Base-by-base conservation (phyloP, 2,329 filamentous ascomycete genomes). In the Bertia moriformis region DNA sequence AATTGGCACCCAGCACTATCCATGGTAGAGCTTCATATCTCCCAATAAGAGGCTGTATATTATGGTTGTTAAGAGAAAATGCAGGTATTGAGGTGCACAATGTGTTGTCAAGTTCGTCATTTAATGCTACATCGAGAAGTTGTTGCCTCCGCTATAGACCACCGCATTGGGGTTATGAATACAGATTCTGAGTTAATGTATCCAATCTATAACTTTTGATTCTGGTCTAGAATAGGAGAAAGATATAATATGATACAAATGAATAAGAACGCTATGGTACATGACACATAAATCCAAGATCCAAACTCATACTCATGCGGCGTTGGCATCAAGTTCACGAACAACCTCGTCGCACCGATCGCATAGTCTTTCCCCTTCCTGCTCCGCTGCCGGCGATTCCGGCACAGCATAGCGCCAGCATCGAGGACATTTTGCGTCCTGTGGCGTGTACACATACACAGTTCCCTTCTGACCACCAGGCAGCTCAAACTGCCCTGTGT, bases 331-430 rank as follows among this genome's bases (percentile, higher is more conserved):
- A 10, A 35, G 32, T 15, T 35, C 32, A 14, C 15, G 10, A 7
- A 35, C 32, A 10, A 35, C 32, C 7, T 10, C 10, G 10, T 35
- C 32, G 32, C 32, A 35, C 12, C 32, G 32, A 17, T 17, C 15
- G 32, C 32, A 35, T 7, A 35, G 10, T 17, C 10, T 15, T 7
- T 18, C 32, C 10, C 7, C 32, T 14, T 13, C 32, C 32, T 35
- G 32, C 22, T 27, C 22, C 7, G 22, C 22, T 27, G 22, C 7
- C 7, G 22, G 7, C 7, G 32, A 35, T 37, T 60, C 59, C n/a
- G 70, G 63, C n/a, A 82, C 78, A 18, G 82, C 68, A 56, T 85
- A 93, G 44, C 82, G 74, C 91, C 91, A 98, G 60, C 91, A 98
- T 38, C 91, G 69, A 1, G 73, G 68, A 55, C 91, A 98, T 57